phyloP scores from a whole-genome alignment of 768 basidiomycete species.

The Leccinum subtestaceum region DNA sequence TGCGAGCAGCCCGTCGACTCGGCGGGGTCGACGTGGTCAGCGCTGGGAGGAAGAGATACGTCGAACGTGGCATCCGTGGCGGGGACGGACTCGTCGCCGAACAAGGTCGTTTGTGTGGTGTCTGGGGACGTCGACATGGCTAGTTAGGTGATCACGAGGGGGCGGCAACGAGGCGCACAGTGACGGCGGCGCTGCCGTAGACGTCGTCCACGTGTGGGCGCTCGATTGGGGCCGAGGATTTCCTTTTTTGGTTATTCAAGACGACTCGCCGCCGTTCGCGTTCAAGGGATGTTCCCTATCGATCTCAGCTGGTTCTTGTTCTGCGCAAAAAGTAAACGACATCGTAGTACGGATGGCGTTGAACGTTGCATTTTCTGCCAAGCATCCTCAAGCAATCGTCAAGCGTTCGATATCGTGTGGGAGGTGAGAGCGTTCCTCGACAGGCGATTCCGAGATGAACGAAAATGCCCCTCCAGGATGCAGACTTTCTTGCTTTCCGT shows the following conservation, averaged over 20 bases:
- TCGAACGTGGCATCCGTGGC: slow-evolving; percentile 14
- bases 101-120: slow-evolving; percentile 28
- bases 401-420: slow-evolving; percentile 47
- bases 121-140: slow-evolving; percentile 33
- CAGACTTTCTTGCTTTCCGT: slow-evolving; percentile 48
- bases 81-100: slow-evolving; percentile 23
- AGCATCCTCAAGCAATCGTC: slow-evolving; percentile 34
- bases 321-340: neutral
- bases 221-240: neutral
- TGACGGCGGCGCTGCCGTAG: neutral
- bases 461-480: slow-evolving; percentile 35
- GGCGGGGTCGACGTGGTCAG: slow-evolving; percentile 12
- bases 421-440: slow-evolving; percentile 35
- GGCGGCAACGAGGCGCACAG: neutral
- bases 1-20: slow-evolving; percentile 37
- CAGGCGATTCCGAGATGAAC: neutral
- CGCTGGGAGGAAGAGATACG: slow-evolving; percentile 2
- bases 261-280: no score
- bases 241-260: slow-evolving; percentile 11
- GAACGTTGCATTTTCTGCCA: slow-evolving; percentile 40
- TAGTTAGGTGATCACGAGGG: neutral
- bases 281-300: neutral
- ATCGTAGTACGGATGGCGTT: neutral
- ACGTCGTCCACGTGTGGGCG: slow-evolving; percentile 1
- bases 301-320: neutral